A percentile compares a stretch with the other conserved stretches of the same genome.
Evolutionary conservation across 176 grass and related monocot genomes (phyloP).

Genomic region (Carex scoparia): DNA sequence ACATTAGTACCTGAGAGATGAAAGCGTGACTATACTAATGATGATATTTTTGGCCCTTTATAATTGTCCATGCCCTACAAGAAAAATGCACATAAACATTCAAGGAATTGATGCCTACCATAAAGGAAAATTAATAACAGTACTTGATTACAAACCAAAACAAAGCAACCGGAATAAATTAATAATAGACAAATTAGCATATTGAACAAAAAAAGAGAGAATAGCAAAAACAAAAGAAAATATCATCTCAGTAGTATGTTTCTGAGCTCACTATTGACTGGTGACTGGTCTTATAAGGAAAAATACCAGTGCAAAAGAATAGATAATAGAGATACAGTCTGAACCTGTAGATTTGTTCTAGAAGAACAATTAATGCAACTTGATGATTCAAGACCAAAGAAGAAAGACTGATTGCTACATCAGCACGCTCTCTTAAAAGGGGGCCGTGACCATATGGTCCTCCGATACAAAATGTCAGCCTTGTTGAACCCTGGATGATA

Average conservation of each 20-base stretch:
- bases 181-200: not conserved
- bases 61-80: slow-evolving; percentile 91
- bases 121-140: not conserved
- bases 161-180: not conserved
- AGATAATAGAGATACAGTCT: slow-evolving; percentile 7
- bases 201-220: not conserved
- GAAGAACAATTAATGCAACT: slow-evolving; percentile 75
- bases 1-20: not conserved
- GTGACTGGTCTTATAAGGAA: not conserved
- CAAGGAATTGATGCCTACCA: not conserved
- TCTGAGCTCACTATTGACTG: not conserved
- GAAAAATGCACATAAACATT: slow-evolving; percentile 15
- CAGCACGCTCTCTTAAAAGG: slow-evolving; percentile 51
- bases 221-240: not conserved
- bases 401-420: slow-evolving; percentile 63
- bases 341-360: slow-evolving; percentile 94
- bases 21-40: slow-evolving; percentile 35
- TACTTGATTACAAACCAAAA: not conserved
- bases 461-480: slow-evolving; percentile 82
- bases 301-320: not conserved
- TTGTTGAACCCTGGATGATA: slow-evolving; percentile 51
- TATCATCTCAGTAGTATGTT: not conserved
- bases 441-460: slow-evolving; percentile 78
- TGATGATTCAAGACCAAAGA: slow-evolving; percentile 94
- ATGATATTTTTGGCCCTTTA: slow-evolving; percentile 95